Base-by-base conservation (phyloP, 2,329 filamentous ascomycete species). In the Akanthomyces muscarius region DNA sequence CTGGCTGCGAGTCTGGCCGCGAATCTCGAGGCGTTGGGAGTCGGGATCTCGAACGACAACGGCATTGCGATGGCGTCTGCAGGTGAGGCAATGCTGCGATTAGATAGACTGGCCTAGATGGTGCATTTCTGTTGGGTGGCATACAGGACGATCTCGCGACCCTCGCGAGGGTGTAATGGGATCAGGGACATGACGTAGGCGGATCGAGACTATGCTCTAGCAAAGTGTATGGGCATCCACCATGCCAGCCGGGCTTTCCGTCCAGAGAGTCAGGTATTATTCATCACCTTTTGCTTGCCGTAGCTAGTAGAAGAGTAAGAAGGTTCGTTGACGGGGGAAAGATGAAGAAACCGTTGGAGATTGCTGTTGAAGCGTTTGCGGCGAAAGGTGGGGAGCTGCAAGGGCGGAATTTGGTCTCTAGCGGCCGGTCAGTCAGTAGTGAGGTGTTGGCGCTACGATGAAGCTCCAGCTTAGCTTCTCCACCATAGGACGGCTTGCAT, bases 31-130 rank as follows among this genome's bases (percentile, higher is more conserved):
- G 69, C 93, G 90, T 66, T 89, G 89, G 7, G 93, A 97, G 36
- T 86, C 83, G 53, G 88, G 90, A 77, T 99, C 94, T 71, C 91
- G 93, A 44, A 98, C 88, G 51, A 99, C 95, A 63, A 99, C 88
- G 25, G 93, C 89, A 77, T 97, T 92, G 72, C 91, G 90, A 75
- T 97, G 92, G 66, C 94, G 95, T 59, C 95, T 98, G 70, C 28
- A 30, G 30, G 28, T 1, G 38, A 38, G 4, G 13, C 21, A 36
- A 52, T 55, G 3, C 14, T 28, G 53, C 33, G 23, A 16, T 23
- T 54, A 45, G 28, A 30, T 38, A 25, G 33, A 58, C 23, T 18
- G 33, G 11, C 41, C 18, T 4, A 10, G 16, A n/a, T 28, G 13
- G n/a, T 16, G 56, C 41, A 50, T 5, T 28, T 4, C n/a, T 3